Percentiles rank a stretch among this genome's conserved stretches.
Evolutionary conservation across 352 stramenopile genomes (phyloP).

Genomic region (Lagenidium sp.): DNA sequence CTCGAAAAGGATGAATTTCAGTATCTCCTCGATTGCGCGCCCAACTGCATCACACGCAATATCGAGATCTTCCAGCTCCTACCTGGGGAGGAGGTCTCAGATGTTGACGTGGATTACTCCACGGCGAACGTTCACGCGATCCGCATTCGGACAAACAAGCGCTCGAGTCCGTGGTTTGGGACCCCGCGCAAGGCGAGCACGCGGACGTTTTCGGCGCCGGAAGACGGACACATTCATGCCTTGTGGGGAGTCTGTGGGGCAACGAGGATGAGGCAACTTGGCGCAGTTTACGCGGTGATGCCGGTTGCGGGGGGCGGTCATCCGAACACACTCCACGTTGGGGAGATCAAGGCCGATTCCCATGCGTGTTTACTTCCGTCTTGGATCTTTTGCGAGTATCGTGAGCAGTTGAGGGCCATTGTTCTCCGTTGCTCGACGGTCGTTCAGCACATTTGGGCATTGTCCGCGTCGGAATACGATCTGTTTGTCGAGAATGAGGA

Average conservation of each 20-base stretch:
- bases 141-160: slow-evolving; percentile 8
- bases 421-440: too few relatives aligned
- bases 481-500: not conserved
- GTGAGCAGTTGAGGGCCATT: too few relatives aligned
- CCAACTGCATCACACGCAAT: too few relatives aligned
- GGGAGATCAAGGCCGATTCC: not conserved
- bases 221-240: slow-evolving; percentile 1
- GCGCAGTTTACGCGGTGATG: not conserved
- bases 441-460: too few relatives aligned
- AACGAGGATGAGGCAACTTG: not conserved
- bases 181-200: not conserved
- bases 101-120: not conserved
- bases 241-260: slow-evolving; percentile 4
- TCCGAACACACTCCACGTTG: not conserved
- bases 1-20: too few relatives aligned
- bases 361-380: not conserved
- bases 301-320: not conserved
- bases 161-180: slow-evolving; percentile 7
- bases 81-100: slow-evolving; percentile 1
- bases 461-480: not conserved
- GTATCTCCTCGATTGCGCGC: too few relatives aligned
- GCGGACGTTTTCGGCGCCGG: not conserved
- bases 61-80: slow-evolving; percentile 12
- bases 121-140: slow-evolving; percentile 4
- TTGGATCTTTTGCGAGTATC: too few relatives aligned